phyloP scores from a whole-genome alignment of 805 yeast genomes.

The Cyberlindnera misumaiensis region DNA sequence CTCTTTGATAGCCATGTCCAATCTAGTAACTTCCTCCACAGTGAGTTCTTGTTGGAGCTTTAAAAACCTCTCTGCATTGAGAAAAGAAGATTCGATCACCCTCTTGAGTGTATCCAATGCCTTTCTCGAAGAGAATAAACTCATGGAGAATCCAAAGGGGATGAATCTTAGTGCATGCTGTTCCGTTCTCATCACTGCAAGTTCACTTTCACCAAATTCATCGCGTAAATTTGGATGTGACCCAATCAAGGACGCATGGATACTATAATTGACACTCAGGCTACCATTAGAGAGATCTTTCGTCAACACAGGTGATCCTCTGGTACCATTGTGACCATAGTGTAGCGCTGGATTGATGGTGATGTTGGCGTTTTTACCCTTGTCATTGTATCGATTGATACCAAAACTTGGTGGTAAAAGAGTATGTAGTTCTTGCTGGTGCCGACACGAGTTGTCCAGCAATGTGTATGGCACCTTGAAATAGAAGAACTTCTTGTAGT shows the following conservation, averaged over 20 bases:
- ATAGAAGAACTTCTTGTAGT: slow-evolving; percentile 51
- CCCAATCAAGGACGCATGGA: slow-evolving; percentile 52
- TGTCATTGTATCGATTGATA: slow-evolving; percentile 25
- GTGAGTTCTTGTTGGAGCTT: slow-evolving; percentile 13
- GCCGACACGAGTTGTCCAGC: slow-evolving; percentile 46
- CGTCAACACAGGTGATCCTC: slow-evolving; percentile 50
- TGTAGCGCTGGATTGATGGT: slow-evolving; percentile 29
- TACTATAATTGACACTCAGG: slow-evolving; percentile 42
- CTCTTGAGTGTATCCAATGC: slow-evolving; percentile 8
- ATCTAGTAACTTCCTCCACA: slow-evolving; percentile 12
- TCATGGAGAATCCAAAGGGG: slow-evolving; percentile 31
- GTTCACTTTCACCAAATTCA: slow-evolving; percentile 8
- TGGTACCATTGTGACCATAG: slow-evolving; percentile 43
- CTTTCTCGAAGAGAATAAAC: slow-evolving; percentile 13
- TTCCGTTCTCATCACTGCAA: slow-evolving; percentile 28
- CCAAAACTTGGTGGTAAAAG: slow-evolving; percentile 37
- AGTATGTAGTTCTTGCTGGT: slow-evolving; percentile 33
- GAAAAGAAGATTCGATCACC: slow-evolving; percentile 10
- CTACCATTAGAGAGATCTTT: slow-evolving; percentile 42
- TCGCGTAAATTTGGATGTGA: slow-evolving; percentile 25
- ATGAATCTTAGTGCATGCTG: slow-evolving; percentile 33
- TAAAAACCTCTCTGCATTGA: slow-evolving; percentile 14
- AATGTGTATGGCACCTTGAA: slow-evolving; percentile 51
- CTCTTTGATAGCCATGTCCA: slow-evolving; percentile 14
- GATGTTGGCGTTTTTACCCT: slow-evolving; percentile 26